Percentiles rank a stretch among this genome's conserved stretches.
Evolutionary conservation across 129 eudicot species (phyloP).

Genomic region (Flaveria linearis): DNA sequence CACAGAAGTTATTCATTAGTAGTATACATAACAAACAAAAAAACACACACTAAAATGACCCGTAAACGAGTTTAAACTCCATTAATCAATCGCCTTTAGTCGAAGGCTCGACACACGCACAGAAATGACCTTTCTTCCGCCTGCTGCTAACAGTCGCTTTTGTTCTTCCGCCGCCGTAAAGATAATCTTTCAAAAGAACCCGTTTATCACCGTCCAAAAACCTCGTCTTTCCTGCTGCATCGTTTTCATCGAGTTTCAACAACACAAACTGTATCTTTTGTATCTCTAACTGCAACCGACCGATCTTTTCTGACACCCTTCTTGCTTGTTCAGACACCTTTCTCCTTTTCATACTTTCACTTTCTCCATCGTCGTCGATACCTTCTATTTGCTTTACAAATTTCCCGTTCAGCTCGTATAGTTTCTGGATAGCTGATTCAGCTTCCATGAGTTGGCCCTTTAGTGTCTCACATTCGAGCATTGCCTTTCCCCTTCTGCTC

Average conservation of each 20-base stretch:
- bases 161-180: slow-evolving; percentile 60
- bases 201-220: slow-evolving; percentile 59
- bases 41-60: slow-evolving; percentile 37
- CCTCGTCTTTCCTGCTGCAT: slow-evolving; percentile 43
- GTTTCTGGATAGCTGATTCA: slow-evolving; percentile 58
- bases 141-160: slow-evolving; percentile 30
- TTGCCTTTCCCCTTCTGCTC: slow-evolving; percentile 54
- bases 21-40: slow-evolving; percentile 25
- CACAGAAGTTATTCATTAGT: slow-evolving; percentile 28
- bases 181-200: slow-evolving; percentile 70
- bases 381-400: slow-evolving; percentile 52
- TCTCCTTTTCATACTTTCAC: slow-evolving; percentile 50
- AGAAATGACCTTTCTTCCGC: slow-evolving; percentile 56
- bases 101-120: slow-evolving; percentile 82
- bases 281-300: slow-evolving; percentile 81
- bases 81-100: slow-evolving; percentile 60
- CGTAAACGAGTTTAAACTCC: not conserved
- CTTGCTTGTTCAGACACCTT: slow-evolving; percentile 71
- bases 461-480: slow-evolving; percentile 53
- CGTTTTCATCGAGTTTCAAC: slow-evolving; percentile 63
- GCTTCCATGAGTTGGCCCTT: slow-evolving; percentile 81
- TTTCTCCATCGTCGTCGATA: slow-evolving; percentile 29
- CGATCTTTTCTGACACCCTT: slow-evolving; percentile 77
- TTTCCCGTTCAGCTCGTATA: slow-evolving; percentile 69
- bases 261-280: slow-evolving; percentile 83